A percentile compares a stretch with the other conserved stretches of the same genome.
Evolutionary conservation across 176 grass and related monocot species (phyloP).

Genomic region (Rhynchospora pubera): DNA sequence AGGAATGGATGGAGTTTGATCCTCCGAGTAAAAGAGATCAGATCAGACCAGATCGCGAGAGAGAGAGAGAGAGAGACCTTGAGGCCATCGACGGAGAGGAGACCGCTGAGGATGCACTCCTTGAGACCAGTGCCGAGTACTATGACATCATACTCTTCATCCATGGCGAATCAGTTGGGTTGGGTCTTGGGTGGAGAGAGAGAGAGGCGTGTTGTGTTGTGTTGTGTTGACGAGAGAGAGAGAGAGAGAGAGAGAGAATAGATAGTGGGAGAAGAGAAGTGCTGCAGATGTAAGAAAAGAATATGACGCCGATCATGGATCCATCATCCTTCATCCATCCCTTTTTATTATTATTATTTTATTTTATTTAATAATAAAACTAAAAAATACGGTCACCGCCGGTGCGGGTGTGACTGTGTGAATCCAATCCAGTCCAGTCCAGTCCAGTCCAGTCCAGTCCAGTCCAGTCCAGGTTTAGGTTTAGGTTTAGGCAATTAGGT

Average conservation of each 20-base stretch:
- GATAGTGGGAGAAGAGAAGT: conserved; percentile 14
- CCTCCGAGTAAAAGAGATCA: neutral
- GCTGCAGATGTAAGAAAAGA: neutral
- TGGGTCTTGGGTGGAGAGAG: neutral
- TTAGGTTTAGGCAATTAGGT: too few relatives aligned
- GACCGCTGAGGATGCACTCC: conserved; percentile 96
- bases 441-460: too few relatives aligned
- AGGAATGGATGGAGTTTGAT: neutral
- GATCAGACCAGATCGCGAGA: neutral
- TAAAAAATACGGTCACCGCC: neutral
- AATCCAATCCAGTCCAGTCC: too few relatives aligned
- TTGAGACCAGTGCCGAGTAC: conserved; percentile 91
- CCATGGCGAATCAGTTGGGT: conserved; percentile 44
- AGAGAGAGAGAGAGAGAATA: neutral
- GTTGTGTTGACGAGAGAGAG: neutral
- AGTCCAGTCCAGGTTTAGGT: neutral
- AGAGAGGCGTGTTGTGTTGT: neutral
- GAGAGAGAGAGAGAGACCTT: conserved; percentile 35
- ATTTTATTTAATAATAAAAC: too few relatives aligned
- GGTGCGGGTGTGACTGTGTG: neutral
- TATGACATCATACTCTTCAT: conserved; percentile 95
- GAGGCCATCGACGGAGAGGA: conserved; percentile 91
- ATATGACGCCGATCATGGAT: neutral
- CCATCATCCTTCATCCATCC: too few relatives aligned
- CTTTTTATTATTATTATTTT: too few relatives aligned